Percentiles rank a stretch among this genome's conserved stretches.
These are phyloP conservation scores for Knufia fluminis DNA, from an alignment of 2,329 filamentous ascomycete genomes.

Conservation along the genomic window DNA sequence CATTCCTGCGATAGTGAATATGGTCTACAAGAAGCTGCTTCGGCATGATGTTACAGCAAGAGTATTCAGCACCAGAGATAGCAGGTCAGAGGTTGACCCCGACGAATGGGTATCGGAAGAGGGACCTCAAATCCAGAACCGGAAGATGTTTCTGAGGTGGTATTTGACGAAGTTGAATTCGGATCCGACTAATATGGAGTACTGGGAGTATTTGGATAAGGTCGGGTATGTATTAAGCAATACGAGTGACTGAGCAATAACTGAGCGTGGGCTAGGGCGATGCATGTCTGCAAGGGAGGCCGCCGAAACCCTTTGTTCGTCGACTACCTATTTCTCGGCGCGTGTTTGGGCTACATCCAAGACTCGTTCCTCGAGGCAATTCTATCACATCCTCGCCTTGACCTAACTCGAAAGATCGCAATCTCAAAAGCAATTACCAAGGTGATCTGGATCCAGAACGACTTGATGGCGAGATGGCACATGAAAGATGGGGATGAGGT, in stretches of 20 bases:
- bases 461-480: constrained; percentile 77
- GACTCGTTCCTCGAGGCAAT: constrained; percentile 70
- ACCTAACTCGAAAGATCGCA: constrained; percentile 59
- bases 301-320: constrained; percentile 64
- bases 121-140: constrained; percentile 64
- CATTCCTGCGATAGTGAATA: constrained; percentile 73
- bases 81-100: constrained; percentile 57
- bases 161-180: constrained; percentile 67
- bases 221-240: constrained; percentile 51
- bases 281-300: constrained; percentile 70
- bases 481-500: constrained; percentile 59
- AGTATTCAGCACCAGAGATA: constrained; percentile 55
- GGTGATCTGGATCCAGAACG: constrained; percentile 82
- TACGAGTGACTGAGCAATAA: not conserved
- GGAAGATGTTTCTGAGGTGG: constrained; percentile 68
- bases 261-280: constrained; percentile 44
- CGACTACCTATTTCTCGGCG: constrained; percentile 71
- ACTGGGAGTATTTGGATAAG: constrained; percentile 78
- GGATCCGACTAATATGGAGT: constrained; percentile 64
- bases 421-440: constrained; percentile 69
- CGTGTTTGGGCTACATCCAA: constrained; percentile 63
- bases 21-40: constrained; percentile 73
- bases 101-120: constrained; percentile 57
- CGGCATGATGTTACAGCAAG: constrained; percentile 74
- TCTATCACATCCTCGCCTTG: constrained; percentile 58